These are phyloP conservation scores for Cantharellus cinnabarinus DNA, from an alignment of 768 basidiomycete genomes.

Conservation along the genomic window DNA sequence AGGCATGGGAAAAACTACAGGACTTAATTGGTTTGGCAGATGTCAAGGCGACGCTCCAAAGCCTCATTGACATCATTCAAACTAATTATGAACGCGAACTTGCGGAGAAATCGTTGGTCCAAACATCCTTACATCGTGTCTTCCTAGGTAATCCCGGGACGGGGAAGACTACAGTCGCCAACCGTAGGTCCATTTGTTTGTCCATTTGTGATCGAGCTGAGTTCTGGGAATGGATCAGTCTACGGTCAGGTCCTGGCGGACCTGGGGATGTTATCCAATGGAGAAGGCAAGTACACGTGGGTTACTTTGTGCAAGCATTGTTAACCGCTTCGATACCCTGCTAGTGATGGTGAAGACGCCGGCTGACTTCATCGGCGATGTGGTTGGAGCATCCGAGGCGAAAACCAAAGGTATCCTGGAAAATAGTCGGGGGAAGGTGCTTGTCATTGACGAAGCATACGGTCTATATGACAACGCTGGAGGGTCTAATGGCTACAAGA, in stretches of 20 bases:
- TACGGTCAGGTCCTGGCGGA: constrained; percentile 46
- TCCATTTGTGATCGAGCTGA: no score
- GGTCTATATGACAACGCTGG: constrained; percentile 31
- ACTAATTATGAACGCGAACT: constrained; percentile 43
- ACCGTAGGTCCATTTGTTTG: constrained; percentile 7
- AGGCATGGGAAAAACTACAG: constrained; percentile 33
- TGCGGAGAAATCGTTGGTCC: constrained; percentile 29
- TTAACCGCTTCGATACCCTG: neutral
- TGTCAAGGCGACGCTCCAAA: constrained; percentile 35
- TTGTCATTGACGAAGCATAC: constrained; percentile 55
- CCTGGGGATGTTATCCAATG: constrained; percentile 44
- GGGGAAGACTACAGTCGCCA: constrained; percentile 51
- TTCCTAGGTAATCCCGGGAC: constrained; percentile 53
- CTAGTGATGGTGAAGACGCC: constrained; percentile 48
- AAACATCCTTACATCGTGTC: constrained; percentile 38
- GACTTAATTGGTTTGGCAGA: constrained; percentile 31
- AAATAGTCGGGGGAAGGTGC: constrained; percentile 39
- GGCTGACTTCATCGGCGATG: constrained; percentile 41
- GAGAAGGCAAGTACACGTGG: constrained; percentile 31
- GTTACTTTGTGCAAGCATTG: neutral
- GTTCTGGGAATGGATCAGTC: constrained; percentile 10
- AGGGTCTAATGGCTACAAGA: constrained; percentile 26
- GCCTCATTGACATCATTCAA: constrained; percentile 26
- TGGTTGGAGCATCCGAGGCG: constrained; percentile 37
- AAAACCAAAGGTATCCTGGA: constrained; percentile 45